These are phyloP conservation scores for Porcisia hertigi DNA, from an alignment of 208 protist species.

Conservation along the genomic window DNA sequence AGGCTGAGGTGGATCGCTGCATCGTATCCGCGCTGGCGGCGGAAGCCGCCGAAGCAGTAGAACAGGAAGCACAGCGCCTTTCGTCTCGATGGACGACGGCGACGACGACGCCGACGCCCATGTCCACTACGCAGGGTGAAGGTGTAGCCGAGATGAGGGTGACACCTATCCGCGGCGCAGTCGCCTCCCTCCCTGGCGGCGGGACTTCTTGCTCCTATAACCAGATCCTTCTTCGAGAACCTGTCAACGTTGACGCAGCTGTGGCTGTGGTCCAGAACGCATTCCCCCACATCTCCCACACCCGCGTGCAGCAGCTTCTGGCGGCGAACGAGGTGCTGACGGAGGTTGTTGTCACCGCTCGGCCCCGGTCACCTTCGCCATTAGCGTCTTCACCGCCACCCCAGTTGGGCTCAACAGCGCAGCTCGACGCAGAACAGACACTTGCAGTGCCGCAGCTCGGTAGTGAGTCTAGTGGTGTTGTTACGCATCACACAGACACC, in stretches of 20 bases:
- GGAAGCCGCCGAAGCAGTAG: conserved; percentile 48
- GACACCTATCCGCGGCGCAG: neutral
- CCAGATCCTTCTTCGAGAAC: conserved; percentile 64
- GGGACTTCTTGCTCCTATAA: conserved; percentile 40
- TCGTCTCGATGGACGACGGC: conserved; percentile 1
- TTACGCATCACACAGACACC: neutral
- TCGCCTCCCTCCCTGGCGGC: neutral
- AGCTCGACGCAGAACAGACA: neutral
- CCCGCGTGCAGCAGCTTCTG: conserved; percentile 59
- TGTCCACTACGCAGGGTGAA: neutral
- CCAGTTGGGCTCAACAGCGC: no score
- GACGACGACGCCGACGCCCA: neutral
- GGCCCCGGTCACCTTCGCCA: conserved; percentile 1
- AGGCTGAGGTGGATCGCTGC: conserved; percentile 59
- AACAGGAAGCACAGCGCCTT: conserved; percentile 24
- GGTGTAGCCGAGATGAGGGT: neutral
- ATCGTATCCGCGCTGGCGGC: conserved; percentile 58
- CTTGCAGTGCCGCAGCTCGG: neutral
- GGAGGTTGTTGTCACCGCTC: conserved; percentile 14
- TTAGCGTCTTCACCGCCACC: neutral
- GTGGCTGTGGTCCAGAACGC: conserved; percentile 40
- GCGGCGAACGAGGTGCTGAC: conserved; percentile 57
- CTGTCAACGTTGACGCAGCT: conserved; percentile 46
- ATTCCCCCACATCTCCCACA: conserved; percentile 58
- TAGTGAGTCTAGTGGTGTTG: neutral